Conservation (phyloP, 768 basidiomycete species). For the Tulasnella sp. region DNA sequence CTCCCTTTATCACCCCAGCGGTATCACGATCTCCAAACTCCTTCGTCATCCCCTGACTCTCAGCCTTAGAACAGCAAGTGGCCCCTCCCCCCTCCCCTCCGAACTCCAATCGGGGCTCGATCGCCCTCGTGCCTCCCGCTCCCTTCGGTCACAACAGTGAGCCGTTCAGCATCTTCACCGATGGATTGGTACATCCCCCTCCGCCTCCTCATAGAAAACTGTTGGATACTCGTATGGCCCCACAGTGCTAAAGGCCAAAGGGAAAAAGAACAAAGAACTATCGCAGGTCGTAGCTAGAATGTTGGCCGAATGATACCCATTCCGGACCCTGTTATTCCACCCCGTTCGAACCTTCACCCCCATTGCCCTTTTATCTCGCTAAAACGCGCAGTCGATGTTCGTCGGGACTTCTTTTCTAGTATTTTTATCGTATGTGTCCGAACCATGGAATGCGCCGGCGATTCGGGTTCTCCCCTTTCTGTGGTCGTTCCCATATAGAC, state of each 20-base stretch:
- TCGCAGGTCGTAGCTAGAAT: not conserved
- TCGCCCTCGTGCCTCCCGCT: not conserved
- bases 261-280: not conserved
- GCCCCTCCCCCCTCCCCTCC: not conserved
- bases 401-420: not conserved
- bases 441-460: no score
- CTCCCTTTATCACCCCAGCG: not conserved
- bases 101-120: not conserved
- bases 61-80: not conserved
- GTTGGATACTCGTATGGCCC: not conserved
- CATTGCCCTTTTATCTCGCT: not conserved
- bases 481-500: not conserved
- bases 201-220: not conserved
- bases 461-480: no score
- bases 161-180: not conserved
- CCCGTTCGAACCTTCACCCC: not conserved
- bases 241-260: not conserved
- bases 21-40: not conserved
- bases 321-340: not conserved
- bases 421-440: not conserved
- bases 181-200: not conserved
- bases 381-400: not conserved
- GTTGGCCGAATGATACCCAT: not conserved
- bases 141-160: not conserved
- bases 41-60: not conserved